These are phyloP conservation scores for Violaceomyces palustris DNA, from an alignment of 1,284 basidiomycete species.

Conservation along the genomic window DNA sequence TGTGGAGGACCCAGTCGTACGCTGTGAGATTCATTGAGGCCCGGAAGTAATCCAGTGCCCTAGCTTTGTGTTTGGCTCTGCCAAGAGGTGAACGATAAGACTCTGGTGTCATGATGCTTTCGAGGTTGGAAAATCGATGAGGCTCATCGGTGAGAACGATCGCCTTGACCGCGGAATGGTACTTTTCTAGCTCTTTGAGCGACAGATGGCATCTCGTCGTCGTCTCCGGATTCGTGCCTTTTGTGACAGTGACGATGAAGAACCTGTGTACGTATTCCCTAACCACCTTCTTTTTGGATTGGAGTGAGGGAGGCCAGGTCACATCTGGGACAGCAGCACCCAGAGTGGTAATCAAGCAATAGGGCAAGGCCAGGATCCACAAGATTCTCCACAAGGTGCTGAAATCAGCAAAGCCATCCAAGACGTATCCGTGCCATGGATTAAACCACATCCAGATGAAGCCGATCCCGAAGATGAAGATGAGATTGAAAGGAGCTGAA, in stretches of 20 bases:
- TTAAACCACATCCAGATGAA: constrained; percentile 53
- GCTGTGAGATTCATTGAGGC: constrained; percentile 53
- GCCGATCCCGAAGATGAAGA: constrained; percentile 51
- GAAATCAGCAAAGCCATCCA: constrained; percentile 51
- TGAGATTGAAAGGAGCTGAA: constrained; percentile 51
- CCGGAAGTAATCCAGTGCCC: constrained; percentile 55
- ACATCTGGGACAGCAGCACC: constrained; percentile 51
- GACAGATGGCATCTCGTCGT: constrained; percentile 54
- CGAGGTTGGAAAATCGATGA: constrained; percentile 54
- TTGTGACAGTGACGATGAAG: constrained; percentile 54
- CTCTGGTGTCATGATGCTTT: constrained; percentile 55
- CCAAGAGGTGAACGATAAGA: constrained; percentile 54
- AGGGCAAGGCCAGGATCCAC: constrained; percentile 53
- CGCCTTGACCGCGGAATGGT: constrained; percentile 54
- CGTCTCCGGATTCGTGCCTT: constrained; percentile 54
- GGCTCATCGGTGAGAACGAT: constrained; percentile 55
- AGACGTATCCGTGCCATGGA: constrained; percentile 50
- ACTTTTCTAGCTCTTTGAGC: constrained; percentile 54
- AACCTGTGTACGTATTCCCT: constrained; percentile 55
- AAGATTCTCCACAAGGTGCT: constrained; percentile 54
- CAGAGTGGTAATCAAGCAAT: constrained; percentile 53
- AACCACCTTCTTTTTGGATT: constrained; percentile 52
- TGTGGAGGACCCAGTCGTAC: constrained; percentile 55
- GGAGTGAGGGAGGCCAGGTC: constrained; percentile 49
- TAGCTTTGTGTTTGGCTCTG: constrained; percentile 55